Conservation (phyloP, 2,329 filamentous ascomycete species). For the Colletotrichum musae region DNA sequence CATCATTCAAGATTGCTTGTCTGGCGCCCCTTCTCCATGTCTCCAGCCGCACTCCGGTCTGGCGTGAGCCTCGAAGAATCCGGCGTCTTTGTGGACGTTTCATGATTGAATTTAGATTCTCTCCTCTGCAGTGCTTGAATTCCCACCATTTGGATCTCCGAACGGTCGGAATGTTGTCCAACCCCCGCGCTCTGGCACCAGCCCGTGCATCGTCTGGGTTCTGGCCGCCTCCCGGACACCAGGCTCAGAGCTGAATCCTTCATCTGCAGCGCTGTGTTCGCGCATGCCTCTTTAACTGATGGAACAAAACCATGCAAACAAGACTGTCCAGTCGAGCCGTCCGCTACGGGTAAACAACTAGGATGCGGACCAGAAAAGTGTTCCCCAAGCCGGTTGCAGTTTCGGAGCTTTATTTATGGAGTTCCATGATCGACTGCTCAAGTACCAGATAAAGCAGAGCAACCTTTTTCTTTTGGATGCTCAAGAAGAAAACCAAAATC, state of each 20-base stretch:
- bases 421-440: no score
- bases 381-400: no score
- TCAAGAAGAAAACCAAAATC: neutral
- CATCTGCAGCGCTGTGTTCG: neutral
- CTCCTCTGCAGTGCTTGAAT: neutral
- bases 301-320: no score
- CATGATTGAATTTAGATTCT: neutral
- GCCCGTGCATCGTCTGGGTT: slow-evolving; percentile 7
- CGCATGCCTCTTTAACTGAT: neutral
- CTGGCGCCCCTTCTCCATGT: neutral
- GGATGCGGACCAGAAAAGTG: no score
- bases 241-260: slow-evolving; percentile 7
- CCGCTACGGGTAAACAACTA: no score
- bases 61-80: neutral
- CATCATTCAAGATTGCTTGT: no score
- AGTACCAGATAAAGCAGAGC: no score
- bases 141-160: neutral
- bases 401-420: no score
- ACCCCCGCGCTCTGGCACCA: slow-evolving; percentile 2
- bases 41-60: neutral
- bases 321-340: no score
- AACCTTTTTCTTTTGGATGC: no score
- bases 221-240: slow-evolving; percentile 1
- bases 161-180: neutral
- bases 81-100: neutral